Conservation (phyloP, 768 basidiomycete species). For the Phanerodontia chrysosporium region DNA sequence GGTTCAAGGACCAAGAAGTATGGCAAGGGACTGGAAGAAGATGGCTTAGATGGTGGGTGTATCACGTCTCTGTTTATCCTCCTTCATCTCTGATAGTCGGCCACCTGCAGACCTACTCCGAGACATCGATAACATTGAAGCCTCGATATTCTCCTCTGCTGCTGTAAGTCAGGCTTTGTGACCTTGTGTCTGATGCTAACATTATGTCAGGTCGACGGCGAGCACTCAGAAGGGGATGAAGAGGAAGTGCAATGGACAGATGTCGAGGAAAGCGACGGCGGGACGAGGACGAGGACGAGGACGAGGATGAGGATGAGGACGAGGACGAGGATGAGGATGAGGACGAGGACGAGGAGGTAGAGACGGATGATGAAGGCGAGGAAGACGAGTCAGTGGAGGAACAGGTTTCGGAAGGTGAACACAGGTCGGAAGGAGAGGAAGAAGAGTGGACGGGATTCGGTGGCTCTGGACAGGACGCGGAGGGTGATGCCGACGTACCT, state of each 20-base stretch:
- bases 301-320: slow-evolving; percentile 28
- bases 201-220: slow-evolving; percentile 6
- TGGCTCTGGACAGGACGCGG: not conserved
- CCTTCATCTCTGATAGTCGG: not conserved
- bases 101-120: slow-evolving; percentile 21
- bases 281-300: slow-evolving; percentile 20
- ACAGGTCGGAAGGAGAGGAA: slow-evolving; percentile 23
- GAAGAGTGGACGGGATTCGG: slow-evolving; percentile 23
- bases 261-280: slow-evolving; percentile 15
- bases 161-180: not conserved
- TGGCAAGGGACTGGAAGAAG: slow-evolving; percentile 49
- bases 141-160: slow-evolving; percentile 8
- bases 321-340: slow-evolving; percentile 12
- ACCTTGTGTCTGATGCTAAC: not conserved
- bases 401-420: slow-evolving; percentile 36
- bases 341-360: slow-evolving; percentile 27
- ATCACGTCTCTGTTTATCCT: not conserved
- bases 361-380: slow-evolving; percentile 23
- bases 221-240: slow-evolving; percentile 16
- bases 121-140: slow-evolving; percentile 23
- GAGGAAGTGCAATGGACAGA: slow-evolving; percentile 23
- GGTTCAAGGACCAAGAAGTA: slow-evolving; percentile 37
- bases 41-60: slow-evolving; percentile 78
- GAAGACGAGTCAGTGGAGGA: not conserved
- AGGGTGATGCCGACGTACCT: slow-evolving; percentile 1